Evolutionary conservation across 1,284 basidiomycete genomes (phyloP), one percentile per base, ranked within the genome.

Genomic region (Hemileia vastatrix): DNA sequence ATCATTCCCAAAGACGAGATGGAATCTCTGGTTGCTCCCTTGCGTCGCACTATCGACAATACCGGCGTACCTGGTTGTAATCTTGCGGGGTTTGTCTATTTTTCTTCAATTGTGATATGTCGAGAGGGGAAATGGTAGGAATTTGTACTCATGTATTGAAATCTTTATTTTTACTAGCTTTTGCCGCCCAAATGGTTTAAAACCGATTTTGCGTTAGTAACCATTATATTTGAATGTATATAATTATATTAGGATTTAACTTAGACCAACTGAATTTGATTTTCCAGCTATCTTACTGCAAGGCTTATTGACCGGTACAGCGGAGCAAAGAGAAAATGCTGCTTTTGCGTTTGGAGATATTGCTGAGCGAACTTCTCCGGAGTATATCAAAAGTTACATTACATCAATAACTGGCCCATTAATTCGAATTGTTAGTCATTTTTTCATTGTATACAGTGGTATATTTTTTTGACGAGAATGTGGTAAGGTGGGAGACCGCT

Each of bases 341-440:
- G 92, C 94, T 0, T 88, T 90, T 70, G 92, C 90, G 48, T 91
- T 98, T 64, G 88, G 90, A 19, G 93, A 97, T 71, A 83, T 99
- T 51, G 89, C 96, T 15, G 87, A 93, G 76, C 83, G 91, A 27
- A 96, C 92, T 0, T 84, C 87, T 31, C 87, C 94, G 72, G 82
- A 80, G 21, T 85, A 90, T 0, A 88, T 99, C 83, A 96, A 95
- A 77, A 89, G 92, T 0, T 96, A 90, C 76, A 90, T 96, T 65
- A 93, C 96, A 9, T 88, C 90, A 33, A 91, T 97, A 76, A 96
- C 94, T 21, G 93, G 94, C 24, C 92, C 93, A 1, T 84, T 97
- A 67, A 97, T 97, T 72, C 61, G 61, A 9, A 64, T 58, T 27
- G 63, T 58, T 32, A 23, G 56, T 54, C 4, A 23, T 5, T 51